phyloP scores from a whole-genome alignment of 192 early-diverging fungal genomes.

The Spizellomyces sp. region DNA sequence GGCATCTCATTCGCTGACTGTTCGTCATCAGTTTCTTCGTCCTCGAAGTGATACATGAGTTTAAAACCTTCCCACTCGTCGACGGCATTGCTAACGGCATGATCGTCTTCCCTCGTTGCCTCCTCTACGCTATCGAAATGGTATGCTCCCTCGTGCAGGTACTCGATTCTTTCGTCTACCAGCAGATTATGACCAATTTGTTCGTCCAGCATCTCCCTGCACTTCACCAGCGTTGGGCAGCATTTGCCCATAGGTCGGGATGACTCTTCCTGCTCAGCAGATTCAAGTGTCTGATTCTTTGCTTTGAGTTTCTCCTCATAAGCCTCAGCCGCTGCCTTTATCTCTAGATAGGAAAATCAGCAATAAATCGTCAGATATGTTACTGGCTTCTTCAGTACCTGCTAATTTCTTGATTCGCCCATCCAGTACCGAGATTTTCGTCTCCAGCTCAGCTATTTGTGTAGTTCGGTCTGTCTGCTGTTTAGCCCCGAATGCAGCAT shows the following conservation, averaged over 20 bases:
- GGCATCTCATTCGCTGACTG: not conserved
- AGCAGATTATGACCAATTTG: conserved; percentile 10
- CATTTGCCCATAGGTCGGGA: not conserved
- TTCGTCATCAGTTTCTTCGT: conserved; percentile 19
- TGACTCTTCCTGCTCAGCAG: conserved; percentile 13
- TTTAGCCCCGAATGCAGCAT: conserved; percentile 18
- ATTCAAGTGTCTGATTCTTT: not conserved
- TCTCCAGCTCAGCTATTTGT: conserved; percentile 37
- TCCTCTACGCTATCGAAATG: conserved; percentile 6
- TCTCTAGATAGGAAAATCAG: conserved; percentile 13
- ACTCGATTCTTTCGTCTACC: conserved; percentile 11
- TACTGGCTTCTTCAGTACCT: conserved; percentile 12
- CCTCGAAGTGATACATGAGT: conserved; percentile 30
- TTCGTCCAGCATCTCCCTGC: conserved; percentile 12
- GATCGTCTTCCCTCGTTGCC: conserved; percentile 17
- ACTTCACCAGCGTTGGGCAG: conserved; percentile 1
- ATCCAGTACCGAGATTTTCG: conserved; percentile 39
- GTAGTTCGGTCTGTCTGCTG: not conserved
- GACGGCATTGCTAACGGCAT: conserved; percentile 55
- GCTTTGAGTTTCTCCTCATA: conserved; percentile 28
- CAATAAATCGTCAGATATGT: not conserved
- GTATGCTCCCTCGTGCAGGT: conserved; percentile 12
- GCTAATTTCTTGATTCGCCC: conserved; percentile 34
- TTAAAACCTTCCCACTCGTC: conserved; percentile 63
- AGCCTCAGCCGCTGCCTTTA: conserved; percentile 35